phyloP scores from a whole-genome alignment of 176 grass and related monocot species.

The Triticum urartu region DNA sequence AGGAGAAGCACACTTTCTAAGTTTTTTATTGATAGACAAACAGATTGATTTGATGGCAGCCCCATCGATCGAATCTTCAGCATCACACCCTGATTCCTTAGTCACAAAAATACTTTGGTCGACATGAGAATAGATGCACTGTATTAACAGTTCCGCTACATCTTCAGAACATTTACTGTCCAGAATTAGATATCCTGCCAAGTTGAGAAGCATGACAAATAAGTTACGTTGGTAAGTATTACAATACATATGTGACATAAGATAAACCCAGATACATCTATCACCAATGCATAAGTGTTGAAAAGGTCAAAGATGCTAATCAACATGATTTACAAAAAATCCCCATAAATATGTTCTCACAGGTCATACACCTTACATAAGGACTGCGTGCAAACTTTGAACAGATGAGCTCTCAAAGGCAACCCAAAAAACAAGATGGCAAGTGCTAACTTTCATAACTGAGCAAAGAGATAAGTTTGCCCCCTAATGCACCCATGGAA shows the following conservation, averaged over 20 bases:
- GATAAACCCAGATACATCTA: background rate
- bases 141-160: conserved; percentile 53
- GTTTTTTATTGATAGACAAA: conserved; percentile 60
- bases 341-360: background rate
- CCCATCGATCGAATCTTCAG: conserved; percentile 34
- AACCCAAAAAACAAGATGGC: background rate
- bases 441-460: background rate
- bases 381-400: background rate
- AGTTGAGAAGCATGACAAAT: conserved; percentile 17
- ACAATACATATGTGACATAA: conserved; percentile 16
- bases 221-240: conserved; percentile 25
- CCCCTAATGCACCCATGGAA: background rate
- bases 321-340: background rate
- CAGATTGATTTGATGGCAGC: conserved; percentile 68
- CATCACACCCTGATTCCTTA: conserved; percentile 33
- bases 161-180: conserved; percentile 61
- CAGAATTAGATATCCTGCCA: conserved; percentile 65
- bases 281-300: background rate
- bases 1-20: conserved; percentile 41
- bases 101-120: conserved; percentile 36
- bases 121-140: conserved; percentile 60
- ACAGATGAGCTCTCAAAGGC: conserved; percentile 5
- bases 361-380: background rate
- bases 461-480: background rate
- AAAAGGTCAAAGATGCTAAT: conserved; percentile 15